Percentiles rank a stretch among this genome's conserved stretches.
phyloP scores from a whole-genome alignment of 495 filamentous ascomycete species.

The Letharia lupina region DNA sequence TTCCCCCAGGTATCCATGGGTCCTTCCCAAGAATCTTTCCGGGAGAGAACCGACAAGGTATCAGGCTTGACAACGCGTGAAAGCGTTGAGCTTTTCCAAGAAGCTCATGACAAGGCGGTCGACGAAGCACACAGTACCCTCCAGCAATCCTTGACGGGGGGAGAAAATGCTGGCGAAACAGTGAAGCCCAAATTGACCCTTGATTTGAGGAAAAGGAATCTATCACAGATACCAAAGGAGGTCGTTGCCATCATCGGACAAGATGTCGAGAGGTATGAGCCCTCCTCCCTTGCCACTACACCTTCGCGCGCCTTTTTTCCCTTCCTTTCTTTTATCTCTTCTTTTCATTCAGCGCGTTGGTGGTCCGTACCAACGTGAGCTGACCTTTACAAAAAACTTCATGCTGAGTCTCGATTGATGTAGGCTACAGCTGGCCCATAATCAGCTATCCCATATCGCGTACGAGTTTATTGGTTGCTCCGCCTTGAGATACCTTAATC shows the following conservation, averaged over 20 bases:
- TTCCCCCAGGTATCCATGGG: not conserved
- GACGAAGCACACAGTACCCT: conserved; percentile 55
- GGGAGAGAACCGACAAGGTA: conserved; percentile 7
- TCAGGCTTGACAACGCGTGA: conserved; percentile 29
- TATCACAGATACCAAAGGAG: conserved; percentile 72
- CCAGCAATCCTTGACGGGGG: conserved; percentile 58
- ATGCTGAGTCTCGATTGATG: conserved; percentile 16
- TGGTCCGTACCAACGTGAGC: not conserved
- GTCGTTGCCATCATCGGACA: conserved; percentile 89
- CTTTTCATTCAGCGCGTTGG: too few species aligned
- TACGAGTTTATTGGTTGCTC: conserved; percentile 76
- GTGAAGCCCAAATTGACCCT: conserved; percentile 75
- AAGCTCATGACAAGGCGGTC: conserved; percentile 60
- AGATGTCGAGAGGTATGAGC: conserved; percentile 74
- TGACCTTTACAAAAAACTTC: not conserved
- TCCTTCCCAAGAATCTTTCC: conserved; percentile 4
- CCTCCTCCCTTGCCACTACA: conserved; percentile 12
- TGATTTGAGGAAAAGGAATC: conserved; percentile 76
- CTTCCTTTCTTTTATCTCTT: not conserved
- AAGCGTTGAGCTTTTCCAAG: conserved; percentile 49
- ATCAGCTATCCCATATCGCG: conserved; percentile 71
- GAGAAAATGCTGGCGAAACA: conserved; percentile 57
- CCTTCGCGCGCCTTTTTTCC: not conserved
- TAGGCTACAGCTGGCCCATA: conserved; percentile 49
- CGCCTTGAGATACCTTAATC: conserved; percentile 89